A percentile compares a stretch with the other conserved stretches of the same genome.
Conservation (phyloP, 306 rosid species). For the Heteromeles arbutifolia region DNA sequence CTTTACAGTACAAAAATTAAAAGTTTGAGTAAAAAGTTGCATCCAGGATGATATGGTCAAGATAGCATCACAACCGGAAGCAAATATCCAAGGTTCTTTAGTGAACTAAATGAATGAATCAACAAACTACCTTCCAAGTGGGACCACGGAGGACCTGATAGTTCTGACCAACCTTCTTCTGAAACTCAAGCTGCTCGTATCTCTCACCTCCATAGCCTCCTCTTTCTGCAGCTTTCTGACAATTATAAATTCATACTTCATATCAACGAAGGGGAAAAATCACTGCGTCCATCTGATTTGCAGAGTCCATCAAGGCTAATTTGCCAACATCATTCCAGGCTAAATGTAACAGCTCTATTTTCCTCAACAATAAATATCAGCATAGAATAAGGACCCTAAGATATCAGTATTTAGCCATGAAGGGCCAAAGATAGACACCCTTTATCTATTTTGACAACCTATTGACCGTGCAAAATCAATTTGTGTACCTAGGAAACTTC, state of each 20-base stretch:
- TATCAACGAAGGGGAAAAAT: neutral
- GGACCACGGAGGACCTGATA: slow-evolving; percentile 54
- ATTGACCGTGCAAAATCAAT: neutral
- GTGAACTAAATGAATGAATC: neutral
- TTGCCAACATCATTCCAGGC: neutral
- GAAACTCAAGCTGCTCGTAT: slow-evolving; percentile 81
- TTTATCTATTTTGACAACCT: neutral
- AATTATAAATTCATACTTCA: neutral
- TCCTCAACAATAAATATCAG: neutral
- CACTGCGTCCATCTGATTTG: neutral
- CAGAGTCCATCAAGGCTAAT: neutral
- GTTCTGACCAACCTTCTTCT: slow-evolving; percentile 56
- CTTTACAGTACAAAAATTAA: too few species aligned
- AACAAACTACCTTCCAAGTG: slow-evolving; percentile 73
- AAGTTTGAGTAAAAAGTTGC: neutral
- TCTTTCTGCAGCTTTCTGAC: slow-evolving; percentile 87
- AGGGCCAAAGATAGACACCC: neutral
- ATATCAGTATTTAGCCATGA: neutral
- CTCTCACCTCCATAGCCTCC: slow-evolving; percentile 93
- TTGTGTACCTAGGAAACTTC: neutral
- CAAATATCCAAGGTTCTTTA: neutral
- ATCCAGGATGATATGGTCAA: neutral
- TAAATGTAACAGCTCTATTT: neutral
- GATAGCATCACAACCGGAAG: slow-evolving; percentile 8
- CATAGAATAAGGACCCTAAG: neutral